Evolutionary conservation across 2,329 filamentous ascomycete species (phyloP), one percentile per base, ranked within the genome.

Genomic region (Lachnum nothofagi): DNA sequence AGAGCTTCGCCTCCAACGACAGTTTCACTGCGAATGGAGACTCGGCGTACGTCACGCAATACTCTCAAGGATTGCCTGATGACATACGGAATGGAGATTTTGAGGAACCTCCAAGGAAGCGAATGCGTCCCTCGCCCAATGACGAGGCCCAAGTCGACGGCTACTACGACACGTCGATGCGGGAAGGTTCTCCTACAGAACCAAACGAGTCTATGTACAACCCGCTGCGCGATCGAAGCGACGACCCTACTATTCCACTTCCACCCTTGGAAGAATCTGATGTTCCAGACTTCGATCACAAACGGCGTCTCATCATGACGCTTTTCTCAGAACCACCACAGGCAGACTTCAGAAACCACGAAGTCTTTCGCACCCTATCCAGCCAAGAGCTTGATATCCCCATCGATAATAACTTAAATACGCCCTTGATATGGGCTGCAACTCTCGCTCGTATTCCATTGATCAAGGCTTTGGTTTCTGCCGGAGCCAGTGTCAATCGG

Each of bases 381-480:
- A 82, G 88, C 0, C 73, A 84, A 33, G 91, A 98, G 58, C 78
- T 97, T 19, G 93, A 98, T 63, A 85, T 93, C 65, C 91, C 93
- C 1, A 88, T 98, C 49, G 93, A 98, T 63, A 79, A 85, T 22
- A 89, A 89, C 51, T 84, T 84, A 29, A 89, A 97, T 63, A 97
- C 90, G 16, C 91, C 91, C 2, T 74, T 98, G 34, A 91, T 97
- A 64, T 98, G 93, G 93, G 93, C 93, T 2, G 90, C 93, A 4
- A 96, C 93, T 4, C 75, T 98, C 40, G 90, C 90, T 2, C 85
- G 91, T 14, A 85, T 95, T 65, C 80, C 87, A 1, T 75, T 98
- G 5, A 74, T 97, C 48, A 83, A 87, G 46, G 79, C 91, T 0
- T 76, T 98, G 9, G 87, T 97, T 47, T 77, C 82, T 4, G 85